Evolutionary conservation across 2,329 filamentous ascomycete species (phyloP).

Genomic region (Pestalotiopsis sp.): DNA sequence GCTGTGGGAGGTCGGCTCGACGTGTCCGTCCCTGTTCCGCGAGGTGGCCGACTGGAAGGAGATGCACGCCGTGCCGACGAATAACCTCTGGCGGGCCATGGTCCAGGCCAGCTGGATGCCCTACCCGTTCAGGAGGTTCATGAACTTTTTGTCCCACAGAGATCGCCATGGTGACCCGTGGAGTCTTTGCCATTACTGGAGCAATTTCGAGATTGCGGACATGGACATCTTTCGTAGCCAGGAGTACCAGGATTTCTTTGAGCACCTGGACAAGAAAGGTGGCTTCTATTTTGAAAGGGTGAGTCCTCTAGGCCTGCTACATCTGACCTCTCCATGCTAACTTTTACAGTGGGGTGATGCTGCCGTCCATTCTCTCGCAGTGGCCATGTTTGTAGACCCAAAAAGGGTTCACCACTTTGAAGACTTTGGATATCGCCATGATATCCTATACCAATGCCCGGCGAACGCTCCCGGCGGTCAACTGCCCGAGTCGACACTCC

Average conservation of each 20-base stretch:
- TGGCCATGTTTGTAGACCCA: slow-evolving; percentile 43
- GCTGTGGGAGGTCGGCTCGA: slow-evolving; percentile 44
- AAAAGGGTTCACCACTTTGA: slow-evolving; percentile 45
- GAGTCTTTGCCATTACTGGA: slow-evolving; percentile 51
- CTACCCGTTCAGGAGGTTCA: slow-evolving; percentile 41
- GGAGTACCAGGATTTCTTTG: slow-evolving; percentile 44
- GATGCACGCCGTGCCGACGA: slow-evolving; percentile 34
- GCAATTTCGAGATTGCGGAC: slow-evolving; percentile 51
- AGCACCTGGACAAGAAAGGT: slow-evolving; percentile 41
- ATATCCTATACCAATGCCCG: slow-evolving; percentile 34
- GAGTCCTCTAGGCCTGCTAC: slow-evolving; percentile 21
- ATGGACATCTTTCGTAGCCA: slow-evolving; percentile 46
- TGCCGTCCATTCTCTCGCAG: slow-evolving; percentile 45
- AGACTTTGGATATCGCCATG: slow-evolving; percentile 46
- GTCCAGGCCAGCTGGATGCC: slow-evolving; percentile 44
- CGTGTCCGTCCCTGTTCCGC: slow-evolving; percentile 46
- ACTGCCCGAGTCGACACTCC: slow-evolving; percentile 32
- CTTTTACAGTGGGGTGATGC: slow-evolving; percentile 43
- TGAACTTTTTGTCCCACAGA: slow-evolving; percentile 40
- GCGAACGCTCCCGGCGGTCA: slow-evolving; percentile 41
- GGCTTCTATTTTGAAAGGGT: slow-evolving; percentile 48
- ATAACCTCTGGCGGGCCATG: slow-evolving; percentile 43
- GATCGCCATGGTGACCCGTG: slow-evolving; percentile 43
- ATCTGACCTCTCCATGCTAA: neutral
- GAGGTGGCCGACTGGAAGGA: slow-evolving; percentile 44